Evolutionary conservation across 23 red algal species (phyloP).

Genomic region (Pyropia haitanensis): DNA sequence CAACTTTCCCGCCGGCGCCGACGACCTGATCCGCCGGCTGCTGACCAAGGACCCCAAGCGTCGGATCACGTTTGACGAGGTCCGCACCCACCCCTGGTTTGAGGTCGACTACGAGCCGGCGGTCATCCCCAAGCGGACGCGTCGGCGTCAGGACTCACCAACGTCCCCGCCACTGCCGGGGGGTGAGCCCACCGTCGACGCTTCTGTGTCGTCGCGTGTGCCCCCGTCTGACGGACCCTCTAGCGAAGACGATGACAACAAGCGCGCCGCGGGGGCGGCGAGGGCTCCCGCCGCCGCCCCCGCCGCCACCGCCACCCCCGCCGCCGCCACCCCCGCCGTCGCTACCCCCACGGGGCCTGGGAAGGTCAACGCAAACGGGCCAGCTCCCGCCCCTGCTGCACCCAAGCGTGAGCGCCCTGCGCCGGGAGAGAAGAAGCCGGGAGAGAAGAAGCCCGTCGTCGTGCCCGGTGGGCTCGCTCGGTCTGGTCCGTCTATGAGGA

Average conservation of each 20-base stretch:
- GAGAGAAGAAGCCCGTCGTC: no score
- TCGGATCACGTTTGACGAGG: slow-evolving; percentile 44
- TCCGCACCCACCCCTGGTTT: slow-evolving; percentile 61
- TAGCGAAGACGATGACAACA: slow-evolving; percentile 21
- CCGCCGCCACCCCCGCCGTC: no score
- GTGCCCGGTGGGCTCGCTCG: no score
- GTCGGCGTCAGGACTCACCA: slow-evolving; percentile 1
- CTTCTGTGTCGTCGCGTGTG: slow-evolving; percentile 29
- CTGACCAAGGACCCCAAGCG: slow-evolving; percentile 54
- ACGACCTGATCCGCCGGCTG: slow-evolving; percentile 40
- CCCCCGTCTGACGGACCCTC: slow-evolving; percentile 17
- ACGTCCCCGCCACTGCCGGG: slow-evolving; percentile 12
- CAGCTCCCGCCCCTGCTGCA: no score
- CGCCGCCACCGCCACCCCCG: no score
- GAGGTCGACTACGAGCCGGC: slow-evolving; percentile 45
- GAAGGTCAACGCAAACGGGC: no score
- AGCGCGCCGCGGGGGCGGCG: slow-evolving; percentile 3
- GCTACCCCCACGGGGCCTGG: no score
- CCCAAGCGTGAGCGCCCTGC: no score
- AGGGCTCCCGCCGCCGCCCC: no score
- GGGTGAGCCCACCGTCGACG: slow-evolving; percentile 26
- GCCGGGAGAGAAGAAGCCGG: no score
- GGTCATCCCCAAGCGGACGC: slow-evolving; percentile 4
- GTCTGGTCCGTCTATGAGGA: no score
- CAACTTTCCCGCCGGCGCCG: slow-evolving; percentile 39